These are phyloP conservation scores for Penicillium egyptiacum DNA, from an alignment of 495 filamentous ascomycete genomes.

Conservation along the genomic window DNA sequence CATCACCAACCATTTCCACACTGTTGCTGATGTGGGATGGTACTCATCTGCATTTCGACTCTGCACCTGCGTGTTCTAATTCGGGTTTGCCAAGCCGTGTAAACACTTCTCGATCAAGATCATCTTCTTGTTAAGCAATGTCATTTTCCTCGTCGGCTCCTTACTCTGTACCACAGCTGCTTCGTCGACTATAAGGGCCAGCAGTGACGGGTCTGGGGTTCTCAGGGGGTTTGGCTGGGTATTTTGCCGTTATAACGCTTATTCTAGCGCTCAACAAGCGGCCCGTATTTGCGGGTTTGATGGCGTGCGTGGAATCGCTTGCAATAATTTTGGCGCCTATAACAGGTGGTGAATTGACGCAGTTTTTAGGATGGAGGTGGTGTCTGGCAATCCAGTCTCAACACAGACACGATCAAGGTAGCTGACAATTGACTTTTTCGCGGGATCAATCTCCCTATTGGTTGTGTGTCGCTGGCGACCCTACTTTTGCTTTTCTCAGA, in stretches of 20 bases:
- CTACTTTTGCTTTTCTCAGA: slow-evolving; percentile 27
- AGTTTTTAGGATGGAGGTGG: slow-evolving; percentile 32
- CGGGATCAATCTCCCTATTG: slow-evolving; percentile 30
- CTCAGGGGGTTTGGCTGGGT: slow-evolving; percentile 25
- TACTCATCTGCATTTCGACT: slow-evolving; percentile 30
- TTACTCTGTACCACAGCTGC: slow-evolving; percentile 31
- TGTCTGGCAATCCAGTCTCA: too few relatives aligned
- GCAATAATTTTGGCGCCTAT: slow-evolving; percentile 27
- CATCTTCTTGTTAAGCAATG: slow-evolving; percentile 24
- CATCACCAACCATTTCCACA: slow-evolving; percentile 30
- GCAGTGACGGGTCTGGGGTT: slow-evolving; percentile 32
- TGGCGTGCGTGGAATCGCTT: slow-evolving; percentile 35
- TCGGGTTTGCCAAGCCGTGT: slow-evolving; percentile 35
- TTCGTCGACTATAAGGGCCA: slow-evolving; percentile 30
- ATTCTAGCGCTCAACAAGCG: slow-evolving; percentile 39
- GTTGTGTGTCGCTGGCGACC: slow-evolving; percentile 18
- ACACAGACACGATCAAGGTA: background rate
- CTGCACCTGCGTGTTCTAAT: slow-evolving; percentile 34
- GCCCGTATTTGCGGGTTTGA: slow-evolving; percentile 36
- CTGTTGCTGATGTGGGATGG: slow-evolving; percentile 31
- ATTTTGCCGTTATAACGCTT: slow-evolving; percentile 28
- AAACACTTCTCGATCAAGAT: slow-evolving; percentile 30
- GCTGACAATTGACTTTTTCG: slow-evolving; percentile 2
- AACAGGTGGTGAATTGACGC: slow-evolving; percentile 31
- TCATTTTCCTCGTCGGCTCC: slow-evolving; percentile 30